Evolutionary conservation across 768 basidiomycete species (phyloP).

Genomic region (Bullera alba): DNA sequence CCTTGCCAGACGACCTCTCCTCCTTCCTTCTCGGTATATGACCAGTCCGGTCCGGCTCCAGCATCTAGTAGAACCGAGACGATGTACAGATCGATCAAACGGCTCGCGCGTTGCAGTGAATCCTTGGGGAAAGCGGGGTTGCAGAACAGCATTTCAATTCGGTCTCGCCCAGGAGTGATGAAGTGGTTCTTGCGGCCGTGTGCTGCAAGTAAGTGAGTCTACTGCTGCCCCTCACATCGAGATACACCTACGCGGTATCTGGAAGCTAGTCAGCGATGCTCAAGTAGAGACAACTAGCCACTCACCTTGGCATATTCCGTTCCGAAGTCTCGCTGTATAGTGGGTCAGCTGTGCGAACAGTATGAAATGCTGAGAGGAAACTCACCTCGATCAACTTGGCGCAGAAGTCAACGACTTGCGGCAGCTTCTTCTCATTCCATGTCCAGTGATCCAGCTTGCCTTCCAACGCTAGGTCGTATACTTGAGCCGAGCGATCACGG

Average conservation of each 20-base stretch:
- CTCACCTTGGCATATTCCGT: slow-evolving; percentile 52
- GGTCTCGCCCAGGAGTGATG: slow-evolving; percentile 43
- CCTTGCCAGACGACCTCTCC: slow-evolving; percentile 48
- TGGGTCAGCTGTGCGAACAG: background rate
- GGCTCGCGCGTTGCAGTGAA: slow-evolving; percentile 55
- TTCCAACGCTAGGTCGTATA: slow-evolving; percentile 67
- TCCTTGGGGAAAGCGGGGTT: slow-evolving; percentile 20
- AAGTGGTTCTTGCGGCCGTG: slow-evolving; percentile 34
- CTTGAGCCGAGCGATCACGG: slow-evolving; percentile 70
- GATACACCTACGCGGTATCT: slow-evolving; percentile 22
- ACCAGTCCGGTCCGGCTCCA: slow-evolving; percentile 79
- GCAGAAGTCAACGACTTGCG: slow-evolving; percentile 65
- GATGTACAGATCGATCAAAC: slow-evolving; percentile 79
- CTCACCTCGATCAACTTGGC: slow-evolving; percentile 68
- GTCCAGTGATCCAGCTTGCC: slow-evolving; percentile 78
- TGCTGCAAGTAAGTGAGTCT: slow-evolving; percentile 4
- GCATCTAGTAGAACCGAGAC: slow-evolving; percentile 89
- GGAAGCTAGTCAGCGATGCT: slow-evolving; percentile 1
- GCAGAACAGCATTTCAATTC: slow-evolving; percentile 55
- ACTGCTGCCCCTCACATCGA: background rate
- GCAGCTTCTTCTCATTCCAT: slow-evolving; percentile 71
- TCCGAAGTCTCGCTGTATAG: slow-evolving; percentile 69
- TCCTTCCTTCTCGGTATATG: slow-evolving; percentile 55
- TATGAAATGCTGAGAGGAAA: slow-evolving; percentile 4
- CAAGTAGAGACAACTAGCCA: background rate